phyloP scores from a whole-genome alignment of 768 basidiomycete genomes.

The Tricholoma terreum region DNA sequence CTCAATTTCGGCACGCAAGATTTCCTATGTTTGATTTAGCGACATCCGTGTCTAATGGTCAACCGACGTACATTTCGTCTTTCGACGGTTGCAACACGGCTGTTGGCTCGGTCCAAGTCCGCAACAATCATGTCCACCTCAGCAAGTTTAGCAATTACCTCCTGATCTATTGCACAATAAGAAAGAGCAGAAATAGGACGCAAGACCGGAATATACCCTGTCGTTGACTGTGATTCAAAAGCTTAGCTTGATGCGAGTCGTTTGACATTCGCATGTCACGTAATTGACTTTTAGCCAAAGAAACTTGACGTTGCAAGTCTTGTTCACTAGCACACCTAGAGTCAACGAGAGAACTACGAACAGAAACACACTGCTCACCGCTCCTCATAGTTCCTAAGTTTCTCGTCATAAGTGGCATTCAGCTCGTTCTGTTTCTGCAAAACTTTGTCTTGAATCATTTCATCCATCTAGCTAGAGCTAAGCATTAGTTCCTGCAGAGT shows the following conservation, averaged over 20 bases:
- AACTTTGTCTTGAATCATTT: conserved; percentile 85
- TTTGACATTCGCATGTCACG: conserved; percentile 88
- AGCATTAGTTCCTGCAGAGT: conserved; percentile 3
- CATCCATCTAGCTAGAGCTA: conserved; percentile 75
- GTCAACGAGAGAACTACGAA: neutral
- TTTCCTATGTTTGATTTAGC: conserved; percentile 53
- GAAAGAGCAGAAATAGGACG: neutral
- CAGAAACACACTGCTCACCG: conserved; percentile 48
- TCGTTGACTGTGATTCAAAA: conserved; percentile 86
- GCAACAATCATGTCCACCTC: conserved; percentile 95
- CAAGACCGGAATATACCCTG: conserved; percentile 56
- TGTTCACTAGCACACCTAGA: conserved; percentile 61
- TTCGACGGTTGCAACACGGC: conserved; percentile 88
- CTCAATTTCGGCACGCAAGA: conserved; percentile 95
- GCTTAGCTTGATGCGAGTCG: conserved; percentile 89
- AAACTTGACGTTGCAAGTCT: conserved; percentile 87
- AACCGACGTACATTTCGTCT: conserved; percentile 72
- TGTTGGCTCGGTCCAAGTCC: conserved; percentile 94
- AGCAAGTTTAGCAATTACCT: conserved; percentile 83
- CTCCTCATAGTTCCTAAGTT: conserved; percentile 93
- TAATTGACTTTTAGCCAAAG: conserved; percentile 84
- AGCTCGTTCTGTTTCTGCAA: conserved; percentile 93
- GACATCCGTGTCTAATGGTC: neutral
- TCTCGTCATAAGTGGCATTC: conserved; percentile 95
- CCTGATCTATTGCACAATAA: conserved; percentile 62